Evolutionary conservation across 2,329 filamentous ascomycete genomes (phyloP).

Genomic region (Neodidymelliopsis sp.): DNA sequence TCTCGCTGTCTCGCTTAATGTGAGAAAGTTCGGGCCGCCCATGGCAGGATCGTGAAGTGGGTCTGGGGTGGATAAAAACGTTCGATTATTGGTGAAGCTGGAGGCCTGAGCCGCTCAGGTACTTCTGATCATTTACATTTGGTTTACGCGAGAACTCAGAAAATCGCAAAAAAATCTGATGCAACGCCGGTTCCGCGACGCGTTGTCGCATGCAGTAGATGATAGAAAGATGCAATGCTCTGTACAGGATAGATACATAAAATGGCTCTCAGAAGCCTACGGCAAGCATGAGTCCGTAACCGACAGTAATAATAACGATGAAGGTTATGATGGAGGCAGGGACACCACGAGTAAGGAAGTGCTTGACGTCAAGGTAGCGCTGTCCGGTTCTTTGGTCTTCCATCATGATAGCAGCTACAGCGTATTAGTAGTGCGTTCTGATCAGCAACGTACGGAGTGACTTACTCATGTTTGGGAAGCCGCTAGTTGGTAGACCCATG

Average conservation of each 20-base stretch:
- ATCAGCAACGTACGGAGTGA: constrained; percentile 38
- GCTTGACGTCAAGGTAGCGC: constrained; percentile 87
- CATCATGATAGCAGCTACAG: constrained; percentile 94
- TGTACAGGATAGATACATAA: constrained; percentile 1
- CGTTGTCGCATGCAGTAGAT: constrained; percentile 11
- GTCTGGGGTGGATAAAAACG: background rate
- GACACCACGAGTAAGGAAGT: constrained; percentile 94
- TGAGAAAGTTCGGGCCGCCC: background rate
- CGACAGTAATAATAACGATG: constrained; percentile 82
- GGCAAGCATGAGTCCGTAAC: constrained; percentile 87
- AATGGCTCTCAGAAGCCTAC: constrained; percentile 64
- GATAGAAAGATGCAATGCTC: constrained; percentile 5
- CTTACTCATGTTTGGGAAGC: constrained; percentile 99
- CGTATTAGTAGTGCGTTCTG: constrained; percentile 22
- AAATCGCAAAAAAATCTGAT: background rate
- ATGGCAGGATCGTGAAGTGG: background rate
- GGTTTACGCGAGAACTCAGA: too few relatives aligned
- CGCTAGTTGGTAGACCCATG: constrained; percentile 94
- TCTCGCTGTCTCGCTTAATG: background rate
- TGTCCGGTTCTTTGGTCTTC: constrained; percentile 91
- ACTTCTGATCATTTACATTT: background rate
- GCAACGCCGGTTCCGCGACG: constrained; percentile 9
- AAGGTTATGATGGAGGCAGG: constrained; percentile 85
- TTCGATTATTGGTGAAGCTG: background rate
- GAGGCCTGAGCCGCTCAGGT: background rate